These are phyloP conservation scores for Geosmithia morbida DNA, from an alignment of 2,329 filamentous ascomycete genomes.

Conservation along the genomic window DNA sequence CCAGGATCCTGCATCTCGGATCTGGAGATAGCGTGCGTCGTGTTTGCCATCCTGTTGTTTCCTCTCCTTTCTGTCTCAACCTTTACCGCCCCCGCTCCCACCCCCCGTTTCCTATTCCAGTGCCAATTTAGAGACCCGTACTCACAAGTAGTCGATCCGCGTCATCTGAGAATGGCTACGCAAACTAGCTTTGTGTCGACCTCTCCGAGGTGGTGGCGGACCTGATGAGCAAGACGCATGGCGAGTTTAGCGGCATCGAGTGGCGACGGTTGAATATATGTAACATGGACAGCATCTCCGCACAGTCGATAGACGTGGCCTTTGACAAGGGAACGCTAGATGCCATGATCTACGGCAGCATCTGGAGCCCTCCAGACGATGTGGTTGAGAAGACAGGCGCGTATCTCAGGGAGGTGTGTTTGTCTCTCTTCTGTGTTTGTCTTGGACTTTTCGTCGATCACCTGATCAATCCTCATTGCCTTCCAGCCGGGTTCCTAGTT, in stretches of 20 bases:
- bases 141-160: conserved; percentile 28
- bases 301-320: conserved; percentile 33
- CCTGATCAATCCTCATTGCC: no score
- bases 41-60: no score
- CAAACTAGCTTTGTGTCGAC: conserved; percentile 37
- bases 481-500: no score
- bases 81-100: not conserved
- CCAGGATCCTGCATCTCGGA: conserved; percentile 38
- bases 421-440: not conserved
- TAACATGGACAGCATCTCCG: conserved; percentile 24
- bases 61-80: not conserved
- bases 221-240: conserved; percentile 31
- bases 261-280: conserved; percentile 38
- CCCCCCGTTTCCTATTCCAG: not conserved
- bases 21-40: conserved; percentile 39
- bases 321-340: conserved; percentile 44
- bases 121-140: not conserved
- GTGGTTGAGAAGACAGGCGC: conserved; percentile 28
- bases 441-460: no score
- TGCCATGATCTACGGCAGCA: conserved; percentile 38
- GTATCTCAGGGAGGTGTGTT: conserved; percentile 32
- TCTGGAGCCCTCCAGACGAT: conserved; percentile 34
- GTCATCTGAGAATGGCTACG: conserved; percentile 33
- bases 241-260: conserved; percentile 18
- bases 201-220: conserved; percentile 39